Percentiles rank a stretch among this genome's conserved stretches.
These are phyloP conservation scores for Exserohilum rostratum DNA, from an alignment of 2,329 filamentous ascomycete species.

Conservation along the genomic window DNA sequence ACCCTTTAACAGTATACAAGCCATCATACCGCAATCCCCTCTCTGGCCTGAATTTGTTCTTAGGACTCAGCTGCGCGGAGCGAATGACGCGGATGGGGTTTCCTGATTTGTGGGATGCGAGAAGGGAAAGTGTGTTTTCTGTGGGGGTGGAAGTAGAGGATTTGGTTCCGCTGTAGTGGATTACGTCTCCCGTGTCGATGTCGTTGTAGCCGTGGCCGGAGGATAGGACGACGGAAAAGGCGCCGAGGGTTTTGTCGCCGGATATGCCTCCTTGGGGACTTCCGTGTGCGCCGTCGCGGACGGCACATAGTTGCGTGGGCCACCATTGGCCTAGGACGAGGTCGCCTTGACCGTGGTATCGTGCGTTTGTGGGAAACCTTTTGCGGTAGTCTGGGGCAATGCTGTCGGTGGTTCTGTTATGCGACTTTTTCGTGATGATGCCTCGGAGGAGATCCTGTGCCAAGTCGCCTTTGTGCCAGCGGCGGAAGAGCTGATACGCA, in stretches of 20 bases:
- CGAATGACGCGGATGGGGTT: constrained; percentile 60
- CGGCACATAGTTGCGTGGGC: constrained; percentile 58
- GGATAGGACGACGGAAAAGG: constrained; percentile 62
- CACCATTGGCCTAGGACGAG: constrained; percentile 61
- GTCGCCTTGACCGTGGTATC: constrained; percentile 49
- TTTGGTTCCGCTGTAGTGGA: constrained; percentile 61
- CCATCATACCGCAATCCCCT: constrained; percentile 64
- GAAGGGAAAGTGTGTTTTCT: constrained; percentile 52
- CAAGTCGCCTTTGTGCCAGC: constrained; percentile 53
- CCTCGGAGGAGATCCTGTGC: constrained; percentile 55
- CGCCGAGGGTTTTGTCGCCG: constrained; percentile 54
- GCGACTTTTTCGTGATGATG: constrained; percentile 36
- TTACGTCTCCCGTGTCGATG: constrained; percentile 56
- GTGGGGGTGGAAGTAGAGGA: constrained; percentile 38
- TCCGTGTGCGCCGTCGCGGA: constrained; percentile 63
- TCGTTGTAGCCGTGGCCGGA: constrained; percentile 55
- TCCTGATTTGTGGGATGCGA: constrained; percentile 46
- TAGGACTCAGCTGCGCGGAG: constrained; percentile 46
- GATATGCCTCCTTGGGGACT: constrained; percentile 55
- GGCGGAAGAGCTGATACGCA: constrained; percentile 53
- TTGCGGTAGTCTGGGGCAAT: constrained; percentile 32
- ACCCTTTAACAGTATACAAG: constrained; percentile 56
- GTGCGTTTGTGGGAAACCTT: constrained; percentile 24
- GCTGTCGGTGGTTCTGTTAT: constrained; percentile 32
- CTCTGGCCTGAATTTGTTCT: constrained; percentile 52